These are phyloP conservation scores for Rhizophora apiculata DNA, from an alignment of 345 rosid species.

Conservation along the genomic window DNA sequence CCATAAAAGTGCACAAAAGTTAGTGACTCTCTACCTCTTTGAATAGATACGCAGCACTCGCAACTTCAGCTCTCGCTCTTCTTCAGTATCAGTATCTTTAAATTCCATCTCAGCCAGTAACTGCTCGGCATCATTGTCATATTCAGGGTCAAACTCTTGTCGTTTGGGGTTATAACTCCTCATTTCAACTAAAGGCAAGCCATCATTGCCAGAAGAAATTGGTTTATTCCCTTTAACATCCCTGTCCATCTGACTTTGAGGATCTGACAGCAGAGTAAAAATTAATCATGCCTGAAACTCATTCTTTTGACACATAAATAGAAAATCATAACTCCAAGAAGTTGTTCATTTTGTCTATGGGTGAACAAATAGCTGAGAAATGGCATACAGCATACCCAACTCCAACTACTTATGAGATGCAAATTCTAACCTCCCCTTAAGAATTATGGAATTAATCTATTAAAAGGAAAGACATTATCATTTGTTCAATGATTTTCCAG, in stretches of 20 bases:
- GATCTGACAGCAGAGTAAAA: slow-evolving; percentile 45
- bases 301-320: background rate
- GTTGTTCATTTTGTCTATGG: background rate
- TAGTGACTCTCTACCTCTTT: slow-evolving; percentile 49
- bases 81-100: slow-evolving; percentile 79
- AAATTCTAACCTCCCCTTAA: no score
- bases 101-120: slow-evolving; percentile 98
- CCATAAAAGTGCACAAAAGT: background rate
- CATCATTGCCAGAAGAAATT: slow-evolving; percentile 47
- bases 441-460: no score
- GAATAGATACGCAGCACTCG: slow-evolving; percentile 79
- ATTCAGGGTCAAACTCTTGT: slow-evolving; percentile 88
- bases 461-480: no score
- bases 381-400: no score
- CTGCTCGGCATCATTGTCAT: slow-evolving; percentile 95
- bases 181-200: slow-evolving; percentile 61
- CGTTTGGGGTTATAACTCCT: slow-evolving; percentile 83
- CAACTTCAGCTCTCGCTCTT: slow-evolving; percentile 77
- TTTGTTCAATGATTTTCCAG: background rate
- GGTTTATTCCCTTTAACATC: slow-evolving; percentile 71
- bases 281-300: background rate
- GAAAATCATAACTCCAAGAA: background rate
- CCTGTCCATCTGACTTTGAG: slow-evolving; percentile 44
- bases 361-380: background rate
- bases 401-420: no score